Evolutionary conservation across 768 basidiomycete species (phyloP), one percentile per base, ranked within the genome.

Genomic region (Tricholoma furcatifolium): DNA sequence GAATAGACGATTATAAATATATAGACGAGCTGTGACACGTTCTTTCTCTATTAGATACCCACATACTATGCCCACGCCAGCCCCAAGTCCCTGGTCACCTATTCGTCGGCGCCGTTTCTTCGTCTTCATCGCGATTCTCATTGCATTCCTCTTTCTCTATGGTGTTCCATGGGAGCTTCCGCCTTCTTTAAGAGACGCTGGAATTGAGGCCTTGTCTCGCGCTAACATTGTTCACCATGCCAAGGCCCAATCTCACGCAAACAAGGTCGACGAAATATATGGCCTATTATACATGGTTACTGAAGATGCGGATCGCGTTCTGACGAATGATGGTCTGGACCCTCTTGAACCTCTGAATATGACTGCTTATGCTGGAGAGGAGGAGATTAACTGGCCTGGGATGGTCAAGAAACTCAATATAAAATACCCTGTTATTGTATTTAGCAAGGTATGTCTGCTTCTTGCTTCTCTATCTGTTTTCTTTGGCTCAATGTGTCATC

Each of bases 221-320:
- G 73, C 75, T 24, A 73, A 65, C 49, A 63, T 79, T 42, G 66
- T 67, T 21, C 61, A 74, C 54, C 63, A 77, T 38, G 60, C 75
- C 56, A 69, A 72, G 50, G 46, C 65, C 18, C 65, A 62, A 38
- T 17, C 47, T 44, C 54, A 62, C 44, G 56, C 63, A 32, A 10
- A 34, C 53, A 65, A 60, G 45, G 77, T 79, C 23, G 73, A 79
- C 47, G 88, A 91, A 66, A 81, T 90, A 23, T 87, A 83, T 49
- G 88, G 86, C 0, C 70, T 91, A n/a, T 70, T 90, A 27, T 77
- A 86, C 60, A 75, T 90, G 39, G 79, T 85, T 27, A 81, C 82
- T 0, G 74, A 77, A 27, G 70, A 75, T 53, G 67, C 63, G 27
- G 73, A 73, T 47, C 70, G 73, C 41, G 65, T 71, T 23, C 62